Base-by-base conservation (phyloP, 345 rosid species). In the Dimocarpus longan region DNA sequence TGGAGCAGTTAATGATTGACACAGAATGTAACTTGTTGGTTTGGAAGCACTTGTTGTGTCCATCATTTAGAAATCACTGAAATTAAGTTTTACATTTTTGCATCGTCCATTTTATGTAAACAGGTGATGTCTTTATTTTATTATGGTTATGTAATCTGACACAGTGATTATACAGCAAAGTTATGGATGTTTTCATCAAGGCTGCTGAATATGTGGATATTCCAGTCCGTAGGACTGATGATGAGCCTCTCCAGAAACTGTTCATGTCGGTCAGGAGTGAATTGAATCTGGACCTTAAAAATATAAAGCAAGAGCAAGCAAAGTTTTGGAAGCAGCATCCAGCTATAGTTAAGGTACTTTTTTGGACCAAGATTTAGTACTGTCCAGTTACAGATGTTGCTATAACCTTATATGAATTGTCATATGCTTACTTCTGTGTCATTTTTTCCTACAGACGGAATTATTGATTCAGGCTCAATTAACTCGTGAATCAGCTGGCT, bases 301-400 rank as follows among this genome's bases (percentile, higher is more conserved):
- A 93, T 86, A 91, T 94, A 76, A 96, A 96, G 93, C 98, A 96
- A 94, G 99, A 96, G 87, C 99, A 96, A 85, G 98, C 98, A 76
- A 96, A 94, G 86, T 96, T 94, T 84, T 96, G 94, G 98, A 96
- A 94, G 89, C 97, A 94, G 87, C 97, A 96, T 85, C 99, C 99
- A 28, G 94, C 99, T 16, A 59, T 96, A 74, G 99, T 93, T 76
- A 96, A 96, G 98, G 98, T 96, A 84, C 60, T 74, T 65, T 70
- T 71, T 2, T 80, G 66, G 13, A 48, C 68, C 62, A 63, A 68
- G 50, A 69, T 69, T 52, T 79, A 43, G 62, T 70, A 50, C 18
- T 57, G 43, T 76, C 57, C 66, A 43, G 15, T 73, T 32, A 54
- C 6, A 32, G 15, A 59, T 56, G 11, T 76, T 77, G 8, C 74